phyloP scores from a whole-genome alignment of 2,329 filamentous ascomycete species.

The Tolypocladium paradoxum region DNA sequence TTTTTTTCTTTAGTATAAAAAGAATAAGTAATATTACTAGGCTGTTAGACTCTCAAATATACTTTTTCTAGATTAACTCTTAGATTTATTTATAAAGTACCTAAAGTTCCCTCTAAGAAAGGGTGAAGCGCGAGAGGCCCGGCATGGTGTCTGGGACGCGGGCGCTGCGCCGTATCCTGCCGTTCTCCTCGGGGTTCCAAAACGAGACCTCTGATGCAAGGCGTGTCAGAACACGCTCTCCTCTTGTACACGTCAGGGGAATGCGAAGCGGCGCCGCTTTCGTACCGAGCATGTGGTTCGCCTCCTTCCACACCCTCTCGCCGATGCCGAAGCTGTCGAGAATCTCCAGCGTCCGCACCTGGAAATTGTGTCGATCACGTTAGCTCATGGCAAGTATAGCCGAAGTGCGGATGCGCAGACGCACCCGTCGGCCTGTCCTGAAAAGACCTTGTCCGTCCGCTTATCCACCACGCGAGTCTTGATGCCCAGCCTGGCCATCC shows the following conservation, averaged over 20 bases:
- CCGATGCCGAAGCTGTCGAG: slow-evolving; percentile 61
- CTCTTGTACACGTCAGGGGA: too few species aligned
- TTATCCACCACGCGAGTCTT: slow-evolving; percentile 35
- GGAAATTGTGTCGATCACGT: slow-evolving; percentile 23
- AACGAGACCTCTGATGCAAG: slow-evolving; percentile 14
- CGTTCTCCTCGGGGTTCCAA: slow-evolving; percentile 50
- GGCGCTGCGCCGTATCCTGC: slow-evolving; percentile 44
- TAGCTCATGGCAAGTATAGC: neutral
- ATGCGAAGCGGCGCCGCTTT: neutral
- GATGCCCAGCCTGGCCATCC: slow-evolving; percentile 30
- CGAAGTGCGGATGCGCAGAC: neutral
- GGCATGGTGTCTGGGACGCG: slow-evolving; percentile 52
- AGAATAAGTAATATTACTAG: too few species aligned
- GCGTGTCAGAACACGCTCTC: neutral
- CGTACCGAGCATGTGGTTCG: slow-evolving; percentile 56
- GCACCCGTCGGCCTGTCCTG: slow-evolving; percentile 30
- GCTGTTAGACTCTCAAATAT: too few species aligned
- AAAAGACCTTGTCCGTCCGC: slow-evolving; percentile 26
- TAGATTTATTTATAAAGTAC: too few species aligned
- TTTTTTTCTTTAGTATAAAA: too few species aligned
- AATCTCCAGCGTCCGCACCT: slow-evolving; percentile 60
- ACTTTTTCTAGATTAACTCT: too few species aligned
- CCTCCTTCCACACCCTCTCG: slow-evolving; percentile 53
- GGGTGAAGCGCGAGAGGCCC: slow-evolving; percentile 49
- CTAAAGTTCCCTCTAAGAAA: too few species aligned